Base-by-base conservation (phyloP, 192 early-diverging fungal species). In the Dimargaris cristalligena region DNA sequence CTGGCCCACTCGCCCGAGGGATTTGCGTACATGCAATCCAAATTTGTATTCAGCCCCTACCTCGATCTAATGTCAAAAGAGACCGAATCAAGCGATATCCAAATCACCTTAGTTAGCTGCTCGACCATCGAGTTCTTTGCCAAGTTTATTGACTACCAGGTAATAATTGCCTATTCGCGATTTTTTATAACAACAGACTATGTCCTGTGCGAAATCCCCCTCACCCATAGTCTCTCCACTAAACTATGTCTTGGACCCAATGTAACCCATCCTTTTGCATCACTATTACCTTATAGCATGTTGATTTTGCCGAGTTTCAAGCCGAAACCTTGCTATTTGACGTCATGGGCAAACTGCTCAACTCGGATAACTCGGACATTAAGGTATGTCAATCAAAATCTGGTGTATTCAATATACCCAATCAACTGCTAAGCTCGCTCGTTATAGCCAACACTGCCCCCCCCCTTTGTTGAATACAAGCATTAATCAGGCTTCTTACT, bases 91-190 rank as follows among this genome's bases (percentile, higher is more conserved):
- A 14, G 25, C 25, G 26, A 30, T 30, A 2, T 52, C 2, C 13
- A 26, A 11, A 52, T 26, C 50, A 26, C 28, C 2, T 26, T 52
- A 26, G 25, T 26, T 23, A 18, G 28, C 2, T 52, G 50, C 23
- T 52, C 50, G 0, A 26, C 50, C 26, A 26, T 52, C 22, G 22
- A 52, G 30, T 52, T 52, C 28, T 52, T 52, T 26, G 50, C 50
- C 2, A 23, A 30, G 8, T 26, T 52, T 8, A 26, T 26, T 26
- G 50, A 26, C 30, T 52, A 23, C 25, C 38, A 6, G 38, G 38
- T 41, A 41, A 16, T 6, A 10, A 41, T 41, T 10, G 16, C 38
- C 38, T 16, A 41, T 41, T n/a, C n/a, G n/a, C n/a, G n/a, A n/a
- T n/a, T n/a, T n/a, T n/a, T n/a, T n/a, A n/a, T n/a, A n/a, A n/a